These are phyloP conservation scores for Zymoseptoria passerinii DNA, from an alignment of 2,329 filamentous ascomycete species.

Conservation along the genomic window DNA sequence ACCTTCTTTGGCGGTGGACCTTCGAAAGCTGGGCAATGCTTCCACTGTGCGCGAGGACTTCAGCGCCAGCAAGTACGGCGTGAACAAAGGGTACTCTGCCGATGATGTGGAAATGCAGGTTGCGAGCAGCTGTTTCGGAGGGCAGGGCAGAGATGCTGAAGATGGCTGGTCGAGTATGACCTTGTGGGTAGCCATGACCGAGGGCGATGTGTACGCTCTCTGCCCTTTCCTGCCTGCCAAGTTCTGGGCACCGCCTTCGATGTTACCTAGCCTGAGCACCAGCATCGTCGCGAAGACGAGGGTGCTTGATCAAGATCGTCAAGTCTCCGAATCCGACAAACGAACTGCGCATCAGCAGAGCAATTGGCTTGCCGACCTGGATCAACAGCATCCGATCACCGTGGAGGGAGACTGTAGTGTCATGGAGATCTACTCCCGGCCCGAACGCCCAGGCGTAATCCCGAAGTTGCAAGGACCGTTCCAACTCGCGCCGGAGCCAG, in stretches of 20 bases:
- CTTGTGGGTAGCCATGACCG: slow-evolving; percentile 90
- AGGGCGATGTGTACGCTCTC: slow-evolving; percentile 86
- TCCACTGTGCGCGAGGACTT: slow-evolving; percentile 76
- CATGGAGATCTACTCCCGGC: slow-evolving; percentile 49
- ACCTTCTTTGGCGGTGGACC: slow-evolving; percentile 73
- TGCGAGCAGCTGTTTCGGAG: slow-evolving; percentile 82
- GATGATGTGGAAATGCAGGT: slow-evolving; percentile 92
- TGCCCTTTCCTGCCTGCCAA: slow-evolving; percentile 81
- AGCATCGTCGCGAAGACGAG: slow-evolving; percentile 67
- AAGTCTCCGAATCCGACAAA: slow-evolving; percentile 39
- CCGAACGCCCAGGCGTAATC: slow-evolving; percentile 45
- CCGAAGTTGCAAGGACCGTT: slow-evolving; percentile 57
- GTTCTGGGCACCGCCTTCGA: slow-evolving; percentile 64
- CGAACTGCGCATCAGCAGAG: slow-evolving; percentile 46
- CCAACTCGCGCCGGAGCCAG: slow-evolving; percentile 42
- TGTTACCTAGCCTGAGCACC: slow-evolving; percentile 74
- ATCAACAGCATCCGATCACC: slow-evolving; percentile 13
- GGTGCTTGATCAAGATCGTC: slow-evolving; percentile 34
- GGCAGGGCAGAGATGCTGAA: slow-evolving; percentile 50
- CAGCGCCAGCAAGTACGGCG: slow-evolving; percentile 62
- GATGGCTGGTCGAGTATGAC: slow-evolving; percentile 88
- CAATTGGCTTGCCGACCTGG: slow-evolving; percentile 43
- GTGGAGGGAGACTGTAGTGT: slow-evolving; percentile 32
- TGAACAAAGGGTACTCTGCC: slow-evolving; percentile 75
- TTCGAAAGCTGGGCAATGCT: slow-evolving; percentile 82